Evolutionary conservation across 2,329 filamentous ascomycete genomes (phyloP).

Genomic region (Aspergillus quadrilineatus): DNA sequence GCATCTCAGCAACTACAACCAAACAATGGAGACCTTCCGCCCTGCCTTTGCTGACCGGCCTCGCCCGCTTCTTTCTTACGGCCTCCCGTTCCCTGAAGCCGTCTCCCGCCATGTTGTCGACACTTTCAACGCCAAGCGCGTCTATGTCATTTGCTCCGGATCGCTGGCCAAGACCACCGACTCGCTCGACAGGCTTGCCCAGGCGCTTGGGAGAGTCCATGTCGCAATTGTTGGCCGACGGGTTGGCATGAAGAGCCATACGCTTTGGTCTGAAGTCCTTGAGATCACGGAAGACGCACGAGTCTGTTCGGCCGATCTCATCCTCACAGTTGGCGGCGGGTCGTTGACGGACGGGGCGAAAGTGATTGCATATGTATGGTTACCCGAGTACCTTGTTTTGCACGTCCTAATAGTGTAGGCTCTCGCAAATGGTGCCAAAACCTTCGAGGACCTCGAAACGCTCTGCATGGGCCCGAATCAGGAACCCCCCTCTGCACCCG

Average conservation of each 20-base stretch:
- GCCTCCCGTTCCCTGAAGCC: slow-evolving; percentile 48
- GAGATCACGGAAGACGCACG: slow-evolving; percentile 47
- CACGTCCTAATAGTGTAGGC: slow-evolving; percentile 31
- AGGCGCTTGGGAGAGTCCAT: slow-evolving; percentile 40
- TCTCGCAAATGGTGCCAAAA: slow-evolving; percentile 49
- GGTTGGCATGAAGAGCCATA: slow-evolving; percentile 56
- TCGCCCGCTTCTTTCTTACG: slow-evolving; percentile 49
- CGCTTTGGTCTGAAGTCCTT: slow-evolving; percentile 54
- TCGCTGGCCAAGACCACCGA: slow-evolving; percentile 51
- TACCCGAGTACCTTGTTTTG: not conserved
- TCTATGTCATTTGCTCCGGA: slow-evolving; percentile 55
- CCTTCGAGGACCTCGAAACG: slow-evolving; percentile 39
- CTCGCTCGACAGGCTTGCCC: slow-evolving; percentile 43
- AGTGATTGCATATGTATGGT: slow-evolving; percentile 47
- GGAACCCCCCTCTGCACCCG: slow-evolving; percentile 10
- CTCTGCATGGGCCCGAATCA: slow-evolving; percentile 33
- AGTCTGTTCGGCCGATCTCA: slow-evolving; percentile 44
- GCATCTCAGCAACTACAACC: not conserved
- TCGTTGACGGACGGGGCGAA: slow-evolving; percentile 59
- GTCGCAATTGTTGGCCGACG: slow-evolving; percentile 42
- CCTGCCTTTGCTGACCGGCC: slow-evolving; percentile 38
- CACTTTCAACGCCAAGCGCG: slow-evolving; percentile 46
- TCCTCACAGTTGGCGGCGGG: slow-evolving; percentile 57
- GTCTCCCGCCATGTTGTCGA: slow-evolving; percentile 46
- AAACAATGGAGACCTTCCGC: slow-evolving; percentile 35